Conservation (phyloP, 208 protist species). For the Acanthamoeba lenticulata region DNA sequence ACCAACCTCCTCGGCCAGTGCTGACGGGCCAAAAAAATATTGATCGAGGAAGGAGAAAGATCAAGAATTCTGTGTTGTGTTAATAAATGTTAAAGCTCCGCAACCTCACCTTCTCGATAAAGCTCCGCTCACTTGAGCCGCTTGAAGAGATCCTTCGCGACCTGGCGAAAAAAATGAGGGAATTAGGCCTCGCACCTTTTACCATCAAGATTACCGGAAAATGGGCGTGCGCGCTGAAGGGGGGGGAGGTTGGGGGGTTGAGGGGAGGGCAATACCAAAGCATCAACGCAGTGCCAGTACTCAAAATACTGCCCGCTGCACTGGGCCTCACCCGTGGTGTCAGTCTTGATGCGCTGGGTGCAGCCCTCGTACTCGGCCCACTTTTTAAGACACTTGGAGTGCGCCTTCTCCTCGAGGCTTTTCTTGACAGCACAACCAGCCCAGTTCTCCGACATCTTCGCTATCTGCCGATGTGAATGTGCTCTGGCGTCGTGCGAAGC, state of each 20-base stretch:
- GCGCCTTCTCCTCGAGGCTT: constrained; percentile 3
- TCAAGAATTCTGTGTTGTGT: not conserved
- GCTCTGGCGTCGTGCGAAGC: too few relatives aligned
- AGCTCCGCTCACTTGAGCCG: not conserved
- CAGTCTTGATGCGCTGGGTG: constrained; percentile 39
- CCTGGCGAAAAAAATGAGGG: not conserved
- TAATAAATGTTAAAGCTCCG: not conserved
- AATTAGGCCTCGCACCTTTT: too few relatives aligned
- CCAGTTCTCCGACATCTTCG: not conserved
- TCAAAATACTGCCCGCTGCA: constrained; percentile 39
- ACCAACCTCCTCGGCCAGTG: too few relatives aligned
- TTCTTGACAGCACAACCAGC: constrained; percentile 16
- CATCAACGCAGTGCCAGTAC: constrained; percentile 35
- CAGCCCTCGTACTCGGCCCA: constrained; percentile 29
- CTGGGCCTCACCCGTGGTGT: constrained; percentile 36
- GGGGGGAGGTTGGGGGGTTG: not conserved
- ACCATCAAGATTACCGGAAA: too few relatives aligned
- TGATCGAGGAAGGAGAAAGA: not conserved
- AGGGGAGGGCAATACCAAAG: not conserved
- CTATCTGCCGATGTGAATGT: too few relatives aligned
- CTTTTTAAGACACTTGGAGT: not conserved
- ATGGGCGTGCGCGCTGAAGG: not conserved
- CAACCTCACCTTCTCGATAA: not conserved
- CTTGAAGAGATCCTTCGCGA: constrained; percentile 23
- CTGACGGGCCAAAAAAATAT: too few relatives aligned